These are phyloP conservation scores for Micractinium conductrix DNA, from an alignment of 139 green algal species.

Conservation along the genomic window DNA sequence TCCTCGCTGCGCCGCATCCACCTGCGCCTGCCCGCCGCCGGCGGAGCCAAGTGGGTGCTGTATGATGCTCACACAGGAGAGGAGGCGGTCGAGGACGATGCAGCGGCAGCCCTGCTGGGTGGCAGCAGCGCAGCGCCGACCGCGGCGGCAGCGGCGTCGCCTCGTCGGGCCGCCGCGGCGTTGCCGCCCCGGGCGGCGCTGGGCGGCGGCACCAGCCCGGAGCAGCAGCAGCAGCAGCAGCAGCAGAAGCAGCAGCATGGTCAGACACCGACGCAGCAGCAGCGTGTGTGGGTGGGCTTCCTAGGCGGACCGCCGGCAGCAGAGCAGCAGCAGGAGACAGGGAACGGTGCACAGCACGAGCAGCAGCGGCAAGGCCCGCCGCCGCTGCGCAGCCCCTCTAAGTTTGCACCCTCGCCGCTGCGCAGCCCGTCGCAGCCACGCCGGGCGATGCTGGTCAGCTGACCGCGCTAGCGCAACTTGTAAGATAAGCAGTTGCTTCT, in stretches of 20 bases:
- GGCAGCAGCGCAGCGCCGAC: background rate
- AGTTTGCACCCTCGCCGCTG: background rate
- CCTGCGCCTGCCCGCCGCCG: background rate
- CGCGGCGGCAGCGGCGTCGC: background rate
- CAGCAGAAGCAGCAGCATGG: conserved; percentile 6
- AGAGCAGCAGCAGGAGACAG: background rate
- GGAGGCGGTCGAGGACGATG: conserved; percentile 13
- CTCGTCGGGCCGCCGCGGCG: background rate
- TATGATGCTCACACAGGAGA: background rate
- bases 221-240: background rate
- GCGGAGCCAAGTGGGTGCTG: conserved; percentile 22
- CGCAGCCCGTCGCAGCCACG: background rate
- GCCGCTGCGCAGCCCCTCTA: conserved; percentile 2
- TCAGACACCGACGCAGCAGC: background rate
- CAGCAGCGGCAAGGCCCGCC: background rate
- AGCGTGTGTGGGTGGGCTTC: conserved; percentile 21
- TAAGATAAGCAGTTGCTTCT: too few species aligned
- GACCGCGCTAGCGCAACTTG: too few species aligned
- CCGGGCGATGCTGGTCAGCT: conserved; percentile 10
- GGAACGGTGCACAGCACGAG: background rate
- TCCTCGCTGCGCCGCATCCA: conserved; percentile 10
- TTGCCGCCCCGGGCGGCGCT: background rate
- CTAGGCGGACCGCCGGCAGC: background rate
- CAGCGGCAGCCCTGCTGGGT: background rate
- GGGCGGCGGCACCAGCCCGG: background rate